phyloP scores from a whole-genome alignment of 176 grass and related monocot genomes.

The Carex littledalei region DNA sequence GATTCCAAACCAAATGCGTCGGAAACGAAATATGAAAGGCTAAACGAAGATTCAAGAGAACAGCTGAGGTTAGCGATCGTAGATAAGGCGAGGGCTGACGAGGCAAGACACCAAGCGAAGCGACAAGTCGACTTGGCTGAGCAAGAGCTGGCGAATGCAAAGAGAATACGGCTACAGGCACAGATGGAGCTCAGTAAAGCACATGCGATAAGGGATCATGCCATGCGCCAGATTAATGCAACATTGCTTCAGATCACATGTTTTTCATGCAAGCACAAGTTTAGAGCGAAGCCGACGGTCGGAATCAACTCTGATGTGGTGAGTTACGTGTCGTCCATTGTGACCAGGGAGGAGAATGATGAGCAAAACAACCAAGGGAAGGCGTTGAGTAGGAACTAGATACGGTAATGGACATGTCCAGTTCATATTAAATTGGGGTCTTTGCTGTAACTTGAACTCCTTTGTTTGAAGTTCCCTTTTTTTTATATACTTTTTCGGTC shows the following conservation, averaged over 20 bases:
- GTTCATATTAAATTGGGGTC: neutral
- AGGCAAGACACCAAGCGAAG: constrained; percentile 53
- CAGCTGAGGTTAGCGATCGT: constrained; percentile 37
- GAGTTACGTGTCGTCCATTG: constrained; percentile 65
- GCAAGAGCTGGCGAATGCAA: constrained; percentile 57
- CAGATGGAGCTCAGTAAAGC: constrained; percentile 65
- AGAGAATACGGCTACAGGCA: constrained; percentile 60
- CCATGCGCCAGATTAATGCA: constrained; percentile 60
- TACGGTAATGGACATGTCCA: constrained; percentile 38
- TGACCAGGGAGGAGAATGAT: constrained; percentile 46
- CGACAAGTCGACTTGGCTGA: constrained; percentile 67
- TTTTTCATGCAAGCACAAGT: constrained; percentile 68
- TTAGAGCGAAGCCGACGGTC: constrained; percentile 18
- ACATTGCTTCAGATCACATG: constrained; percentile 72
- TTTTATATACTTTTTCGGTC: neutral
- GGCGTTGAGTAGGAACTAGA: neutral
- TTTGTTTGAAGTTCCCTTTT: constrained; percentile 2
- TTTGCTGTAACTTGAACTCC: neutral
- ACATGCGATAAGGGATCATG: constrained; percentile 49
- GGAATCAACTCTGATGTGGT: constrained; percentile 48
- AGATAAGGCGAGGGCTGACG: constrained; percentile 51
- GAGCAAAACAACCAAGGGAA: constrained; percentile 27
- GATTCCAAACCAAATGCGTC: neutral
- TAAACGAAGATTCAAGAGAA: constrained; percentile 20
- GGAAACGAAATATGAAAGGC: neutral